Conservation (phyloP, 805 yeast species). For the Naumovozyma castellii region DNA sequence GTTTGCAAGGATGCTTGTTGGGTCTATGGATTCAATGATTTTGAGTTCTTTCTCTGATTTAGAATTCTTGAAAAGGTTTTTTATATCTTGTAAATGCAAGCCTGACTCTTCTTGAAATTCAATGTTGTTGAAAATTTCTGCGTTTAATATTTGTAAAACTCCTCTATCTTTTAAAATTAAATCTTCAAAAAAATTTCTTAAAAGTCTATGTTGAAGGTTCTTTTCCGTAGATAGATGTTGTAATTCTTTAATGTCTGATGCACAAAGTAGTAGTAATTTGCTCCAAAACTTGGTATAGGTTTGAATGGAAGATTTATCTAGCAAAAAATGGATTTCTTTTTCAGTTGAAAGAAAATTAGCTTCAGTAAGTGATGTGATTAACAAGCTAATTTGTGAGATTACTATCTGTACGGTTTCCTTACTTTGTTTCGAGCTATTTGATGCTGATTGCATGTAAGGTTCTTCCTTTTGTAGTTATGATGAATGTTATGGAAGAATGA, state of each 20-base stretch:
- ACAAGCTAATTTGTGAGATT: slow-evolving; percentile 22
- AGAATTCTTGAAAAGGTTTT: slow-evolving; percentile 5
- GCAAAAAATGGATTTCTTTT: slow-evolving; percentile 13
- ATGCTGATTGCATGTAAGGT: slow-evolving; percentile 18
- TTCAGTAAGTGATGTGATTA: slow-evolving; percentile 18
- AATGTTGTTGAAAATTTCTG: slow-evolving; percentile 10
- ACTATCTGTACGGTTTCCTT: slow-evolving; percentile 21
- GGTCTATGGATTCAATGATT: slow-evolving; percentile 10
- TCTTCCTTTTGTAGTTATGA: not conserved
- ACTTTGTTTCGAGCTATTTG: slow-evolving; percentile 10
- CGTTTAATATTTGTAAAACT: slow-evolving; percentile 8
- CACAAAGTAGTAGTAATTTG: slow-evolving; percentile 16
- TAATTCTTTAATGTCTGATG: slow-evolving; percentile 12
- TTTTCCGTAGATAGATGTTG: slow-evolving; percentile 10
- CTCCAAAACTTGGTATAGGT: slow-evolving; percentile 24
- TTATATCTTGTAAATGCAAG: slow-evolving; percentile 7
- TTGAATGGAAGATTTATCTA: slow-evolving; percentile 16
- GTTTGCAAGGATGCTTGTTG: slow-evolving; percentile 6
- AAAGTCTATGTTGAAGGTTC: slow-evolving; percentile 16
- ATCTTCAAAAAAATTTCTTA: slow-evolving; percentile 13
- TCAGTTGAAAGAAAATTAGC: slow-evolving; percentile 13
- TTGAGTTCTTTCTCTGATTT: slow-evolving; percentile 4
- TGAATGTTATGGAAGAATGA: too few species aligned
- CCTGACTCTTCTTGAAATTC: slow-evolving; percentile 6
- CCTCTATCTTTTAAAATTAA: slow-evolving; percentile 12